phyloP scores from a whole-genome alignment of 2,329 filamentous ascomycete species.

The Pyrenochaeta sp. region DNA sequence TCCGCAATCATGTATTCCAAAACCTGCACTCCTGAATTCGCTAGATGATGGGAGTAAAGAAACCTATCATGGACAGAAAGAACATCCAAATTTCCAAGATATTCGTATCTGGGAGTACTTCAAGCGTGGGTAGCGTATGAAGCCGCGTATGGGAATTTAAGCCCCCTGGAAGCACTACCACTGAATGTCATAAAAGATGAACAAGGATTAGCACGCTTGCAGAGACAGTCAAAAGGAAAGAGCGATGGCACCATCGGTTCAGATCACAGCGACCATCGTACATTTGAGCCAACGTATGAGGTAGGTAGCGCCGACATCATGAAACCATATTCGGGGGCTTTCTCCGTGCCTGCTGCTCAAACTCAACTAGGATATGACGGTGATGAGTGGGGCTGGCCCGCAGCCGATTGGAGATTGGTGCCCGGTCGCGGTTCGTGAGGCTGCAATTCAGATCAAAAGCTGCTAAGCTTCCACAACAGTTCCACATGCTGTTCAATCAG shows the following conservation, averaged over 20 bases:
- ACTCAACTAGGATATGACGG: neutral
- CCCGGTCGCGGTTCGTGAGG: slow-evolving; percentile 13
- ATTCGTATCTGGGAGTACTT: slow-evolving; percentile 66
- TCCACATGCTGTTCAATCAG: slow-evolving; percentile 8
- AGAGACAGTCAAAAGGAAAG: neutral
- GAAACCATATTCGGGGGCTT: slow-evolving; percentile 1
- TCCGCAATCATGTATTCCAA: slow-evolving; percentile 60
- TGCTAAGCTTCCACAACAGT: too few relatives aligned
- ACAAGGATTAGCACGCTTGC: slow-evolving; percentile 3
- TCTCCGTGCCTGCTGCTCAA: neutral
- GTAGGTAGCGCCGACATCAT: neutral
- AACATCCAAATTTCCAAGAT: slow-evolving; percentile 40
- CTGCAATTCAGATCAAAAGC: neutral
- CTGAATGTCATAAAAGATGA: slow-evolving; percentile 10
- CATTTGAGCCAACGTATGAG: neutral
- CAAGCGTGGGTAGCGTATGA: slow-evolving; percentile 54
- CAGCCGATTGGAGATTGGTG: slow-evolving; percentile 9
- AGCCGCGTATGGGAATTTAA: slow-evolving; percentile 5
- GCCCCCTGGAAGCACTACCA: slow-evolving; percentile 7
- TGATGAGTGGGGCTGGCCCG: slow-evolving; percentile 14
- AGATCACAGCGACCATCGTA: neutral
- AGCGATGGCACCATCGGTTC: neutral
- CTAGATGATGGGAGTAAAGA: slow-evolving; percentile 20
- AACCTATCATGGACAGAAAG: slow-evolving; percentile 23
- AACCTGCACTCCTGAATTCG: slow-evolving; percentile 52